Conservation (phyloP, 2,329 filamentous ascomycete species). For the Curvularia sp. region DNA sequence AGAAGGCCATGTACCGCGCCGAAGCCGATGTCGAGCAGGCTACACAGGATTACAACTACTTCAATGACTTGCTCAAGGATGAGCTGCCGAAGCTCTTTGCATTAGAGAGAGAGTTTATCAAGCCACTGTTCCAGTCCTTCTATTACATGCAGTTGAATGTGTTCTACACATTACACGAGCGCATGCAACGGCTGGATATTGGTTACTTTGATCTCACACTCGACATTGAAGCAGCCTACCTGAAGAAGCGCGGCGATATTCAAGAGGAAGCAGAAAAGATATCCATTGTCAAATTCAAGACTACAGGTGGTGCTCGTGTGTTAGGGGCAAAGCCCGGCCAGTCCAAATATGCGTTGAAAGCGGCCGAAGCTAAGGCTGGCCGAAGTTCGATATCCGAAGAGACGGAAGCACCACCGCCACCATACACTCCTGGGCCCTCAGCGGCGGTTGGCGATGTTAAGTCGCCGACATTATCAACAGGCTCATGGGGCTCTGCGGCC, state of each 20-base stretch:
- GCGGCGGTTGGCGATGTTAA: conserved; percentile 28
- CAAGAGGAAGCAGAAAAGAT: conserved; percentile 85
- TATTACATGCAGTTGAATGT: conserved; percentile 99
- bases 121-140: conserved; percentile 96
- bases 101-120: conserved; percentile 93
- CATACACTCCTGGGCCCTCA: conserved; percentile 48
- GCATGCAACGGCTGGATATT: conserved; percentile 97
- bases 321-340: conserved; percentile 35
- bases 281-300: conserved; percentile 89
- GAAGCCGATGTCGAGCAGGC: conserved; percentile 90
- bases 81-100: conserved; percentile 91
- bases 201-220: conserved; percentile 94
- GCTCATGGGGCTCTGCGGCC: conserved; percentile 53
- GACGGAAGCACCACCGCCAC: conserved; percentile 49
- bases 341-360: conserved; percentile 51
- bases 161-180: conserved; percentile 97
- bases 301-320: conserved; percentile 68
- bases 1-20: conserved; percentile 95
- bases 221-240: conserved; percentile 90
- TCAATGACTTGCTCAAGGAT: conserved; percentile 95
- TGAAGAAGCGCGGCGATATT: conserved; percentile 85
- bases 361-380: conserved; percentile 47
- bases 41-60: conserved; percentile 96
- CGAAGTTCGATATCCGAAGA: conserved; percentile 42
- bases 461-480: conserved; percentile 42